Evolutionary conservation across 1,139 yeast genomes (phyloP).

Genomic region (Blastobotrys aristatus): DNA sequence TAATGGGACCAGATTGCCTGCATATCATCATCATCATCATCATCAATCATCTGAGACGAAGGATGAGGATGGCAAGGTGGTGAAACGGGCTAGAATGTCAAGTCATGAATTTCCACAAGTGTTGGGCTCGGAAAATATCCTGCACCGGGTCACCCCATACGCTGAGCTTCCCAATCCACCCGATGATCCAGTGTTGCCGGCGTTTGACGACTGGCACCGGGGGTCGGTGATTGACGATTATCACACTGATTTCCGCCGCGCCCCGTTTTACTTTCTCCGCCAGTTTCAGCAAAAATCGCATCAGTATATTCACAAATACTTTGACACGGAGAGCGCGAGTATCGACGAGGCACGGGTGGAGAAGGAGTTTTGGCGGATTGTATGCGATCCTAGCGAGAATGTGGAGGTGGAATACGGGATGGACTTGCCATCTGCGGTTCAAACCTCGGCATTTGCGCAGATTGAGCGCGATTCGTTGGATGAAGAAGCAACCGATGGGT

Average conservation of each 20-base stretch:
- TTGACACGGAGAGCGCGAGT: slow-evolving; percentile 9
- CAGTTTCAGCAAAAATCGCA: slow-evolving; percentile 59
- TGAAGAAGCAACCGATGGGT: slow-evolving; percentile 38
- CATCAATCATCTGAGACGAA: background rate
- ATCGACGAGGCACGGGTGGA: slow-evolving; percentile 24
- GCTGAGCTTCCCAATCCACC: slow-evolving; percentile 17
- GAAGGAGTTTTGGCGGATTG: slow-evolving; percentile 35
- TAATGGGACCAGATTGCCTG: slow-evolving; percentile 16
- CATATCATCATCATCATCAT: too few relatives aligned
- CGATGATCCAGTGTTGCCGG: slow-evolving; percentile 22
- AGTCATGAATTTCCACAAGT: slow-evolving; percentile 17
- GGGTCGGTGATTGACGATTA: slow-evolving; percentile 18
- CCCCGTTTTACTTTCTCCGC: slow-evolving; percentile 51
- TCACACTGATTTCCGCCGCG: slow-evolving; percentile 53
- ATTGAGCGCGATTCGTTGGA: slow-evolving; percentile 25
- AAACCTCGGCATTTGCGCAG: slow-evolving; percentile 50
- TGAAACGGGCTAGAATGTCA: slow-evolving; percentile 20
- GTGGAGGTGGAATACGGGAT: slow-evolving; percentile 48
- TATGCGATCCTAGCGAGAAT: slow-evolving; percentile 35
- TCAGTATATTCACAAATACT: slow-evolving; percentile 39
- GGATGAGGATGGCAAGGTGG: slow-evolving; percentile 3
- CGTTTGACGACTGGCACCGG: slow-evolving; percentile 24
- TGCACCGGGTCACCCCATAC: slow-evolving; percentile 19
- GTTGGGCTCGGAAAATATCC: slow-evolving; percentile 14
- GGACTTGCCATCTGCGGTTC: slow-evolving; percentile 40